phyloP scores from a whole-genome alignment of 2,329 filamentous ascomycete species.

The Fusarium illudens region DNA sequence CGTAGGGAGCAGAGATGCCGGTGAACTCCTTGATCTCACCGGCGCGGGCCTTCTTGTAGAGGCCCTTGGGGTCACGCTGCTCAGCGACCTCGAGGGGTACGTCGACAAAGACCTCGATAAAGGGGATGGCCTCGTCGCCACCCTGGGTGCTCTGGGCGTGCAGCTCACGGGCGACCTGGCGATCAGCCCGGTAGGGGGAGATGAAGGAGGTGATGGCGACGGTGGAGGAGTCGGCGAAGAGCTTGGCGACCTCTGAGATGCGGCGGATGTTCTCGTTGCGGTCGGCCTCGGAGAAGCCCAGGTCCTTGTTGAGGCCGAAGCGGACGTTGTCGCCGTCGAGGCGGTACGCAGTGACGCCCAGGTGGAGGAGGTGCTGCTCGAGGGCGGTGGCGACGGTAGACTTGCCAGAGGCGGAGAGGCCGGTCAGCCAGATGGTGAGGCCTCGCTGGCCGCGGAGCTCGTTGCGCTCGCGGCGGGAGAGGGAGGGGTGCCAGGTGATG shows the following conservation, averaged over 20 bases:
- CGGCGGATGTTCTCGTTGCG: conserved; percentile 97
- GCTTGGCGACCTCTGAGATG: conserved; percentile 95
- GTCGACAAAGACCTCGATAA: conserved; percentile 94
- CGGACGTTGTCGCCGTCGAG: conserved; percentile 98
- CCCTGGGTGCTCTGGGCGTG: conserved; percentile 67
- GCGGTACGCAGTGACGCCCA: conserved; percentile 84
- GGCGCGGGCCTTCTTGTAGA: conserved; percentile 95
- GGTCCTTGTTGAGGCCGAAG: conserved; percentile 97
- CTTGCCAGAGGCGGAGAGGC: conserved; percentile 94
- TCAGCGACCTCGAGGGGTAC: conserved; percentile 91
- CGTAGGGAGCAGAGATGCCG: conserved; percentile 93
- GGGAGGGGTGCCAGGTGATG: conserved; percentile 88
- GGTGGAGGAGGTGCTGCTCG: conserved; percentile 93
- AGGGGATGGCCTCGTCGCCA: conserved; percentile 77
- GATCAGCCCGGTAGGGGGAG: conserved; percentile 89
- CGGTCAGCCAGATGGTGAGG: conserved; percentile 97
- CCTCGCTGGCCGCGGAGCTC: conserved; percentile 81
- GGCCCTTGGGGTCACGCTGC: conserved; percentile 93
- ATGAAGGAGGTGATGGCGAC: conserved; percentile 97
- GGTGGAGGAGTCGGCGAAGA: conserved; percentile 90
- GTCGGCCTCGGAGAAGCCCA: conserved; percentile 92
- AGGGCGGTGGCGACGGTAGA: conserved; percentile 96
- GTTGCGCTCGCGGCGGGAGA: conserved; percentile 81
- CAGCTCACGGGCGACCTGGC: conserved; percentile 80
- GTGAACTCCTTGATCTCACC: conserved; percentile 98